Evolutionary conservation across 148 eudicot species (phyloP).

Genomic region (Cornus suecica): DNA sequence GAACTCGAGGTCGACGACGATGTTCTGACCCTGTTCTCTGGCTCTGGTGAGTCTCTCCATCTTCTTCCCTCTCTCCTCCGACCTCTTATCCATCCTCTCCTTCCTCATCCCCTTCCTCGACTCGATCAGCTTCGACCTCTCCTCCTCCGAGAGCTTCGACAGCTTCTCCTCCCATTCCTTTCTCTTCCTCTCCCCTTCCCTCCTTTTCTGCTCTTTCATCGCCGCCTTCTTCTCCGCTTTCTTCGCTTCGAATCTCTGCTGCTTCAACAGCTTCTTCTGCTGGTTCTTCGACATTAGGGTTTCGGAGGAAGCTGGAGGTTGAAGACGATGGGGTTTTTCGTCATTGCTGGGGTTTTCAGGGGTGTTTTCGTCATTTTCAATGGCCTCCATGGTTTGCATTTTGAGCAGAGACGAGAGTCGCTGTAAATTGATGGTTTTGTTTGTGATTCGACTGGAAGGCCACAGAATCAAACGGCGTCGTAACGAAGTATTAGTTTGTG

Average conservation of each 20-base stretch:
- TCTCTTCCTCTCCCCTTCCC: constrained; percentile 56
- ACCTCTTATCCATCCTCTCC: constrained; percentile 65
- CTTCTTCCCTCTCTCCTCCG: constrained; percentile 52
- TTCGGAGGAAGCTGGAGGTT: neutral
- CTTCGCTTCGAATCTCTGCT: constrained; percentile 59
- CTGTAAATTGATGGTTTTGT: too few species aligned
- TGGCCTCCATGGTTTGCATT: neutral
- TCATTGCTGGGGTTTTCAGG: neutral
- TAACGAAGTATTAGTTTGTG: too few species aligned
- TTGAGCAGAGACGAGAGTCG: neutral
- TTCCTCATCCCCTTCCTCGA: constrained; percentile 46
- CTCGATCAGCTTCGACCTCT: constrained; percentile 54
- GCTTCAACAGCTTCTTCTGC: constrained; percentile 66
- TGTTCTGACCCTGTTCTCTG: constrained; percentile 54
- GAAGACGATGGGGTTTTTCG: neutral
- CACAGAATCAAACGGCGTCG: too few species aligned
- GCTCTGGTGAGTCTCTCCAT: constrained; percentile 46
- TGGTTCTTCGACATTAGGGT: constrained; percentile 57
- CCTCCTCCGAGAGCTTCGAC: constrained; percentile 51
- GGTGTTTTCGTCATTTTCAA: neutral
- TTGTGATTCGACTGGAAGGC: too few species aligned
- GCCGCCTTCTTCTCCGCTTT: constrained; percentile 78
- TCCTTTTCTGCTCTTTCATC: constrained; percentile 58
- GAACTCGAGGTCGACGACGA: constrained; percentile 80
- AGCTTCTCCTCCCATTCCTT: constrained; percentile 78